Evolutionary conservation across 345 rosid species (phyloP).

Genomic region (Gossypium sturtianum): DNA sequence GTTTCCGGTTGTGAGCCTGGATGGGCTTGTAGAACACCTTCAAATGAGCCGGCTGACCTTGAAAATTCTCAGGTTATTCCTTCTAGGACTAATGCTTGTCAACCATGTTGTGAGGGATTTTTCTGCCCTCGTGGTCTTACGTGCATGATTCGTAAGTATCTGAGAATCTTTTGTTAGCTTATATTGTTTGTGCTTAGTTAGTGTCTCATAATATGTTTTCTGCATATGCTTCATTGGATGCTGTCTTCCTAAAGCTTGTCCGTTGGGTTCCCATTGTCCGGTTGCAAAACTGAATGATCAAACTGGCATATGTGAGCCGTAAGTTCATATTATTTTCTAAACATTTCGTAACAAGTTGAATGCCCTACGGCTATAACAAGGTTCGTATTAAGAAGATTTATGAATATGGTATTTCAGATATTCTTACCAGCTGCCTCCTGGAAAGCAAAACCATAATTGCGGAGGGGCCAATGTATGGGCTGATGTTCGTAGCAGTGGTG

Average conservation of each 20-base stretch:
- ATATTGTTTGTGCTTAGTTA: neutral
- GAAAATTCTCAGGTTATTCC: slow-evolving; percentile 53
- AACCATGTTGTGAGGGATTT: slow-evolving; percentile 86
- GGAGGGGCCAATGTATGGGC: slow-evolving; percentile 98
- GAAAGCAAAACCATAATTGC: slow-evolving; percentile 66
- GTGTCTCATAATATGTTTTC: neutral
- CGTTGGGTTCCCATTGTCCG: slow-evolving; percentile 63
- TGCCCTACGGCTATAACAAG: neutral
- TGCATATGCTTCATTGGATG: neutral
- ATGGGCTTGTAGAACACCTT: slow-evolving; percentile 73
- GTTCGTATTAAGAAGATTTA: neutral
- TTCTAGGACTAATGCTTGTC: slow-evolving; percentile 49
- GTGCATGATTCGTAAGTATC: slow-evolving; percentile 88
- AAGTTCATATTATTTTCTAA: slow-evolving; percentile 22
- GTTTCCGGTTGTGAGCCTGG: slow-evolving; percentile 94
- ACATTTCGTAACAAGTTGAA: slow-evolving; percentile 1
- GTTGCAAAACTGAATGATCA: slow-evolving; percentile 38
- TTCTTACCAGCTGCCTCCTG: slow-evolving; percentile 73
- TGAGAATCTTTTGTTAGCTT: neutral
- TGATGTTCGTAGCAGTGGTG: slow-evolving; percentile 53
- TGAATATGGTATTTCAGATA: slow-evolving; percentile 46
- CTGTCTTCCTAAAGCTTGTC: slow-evolving; percentile 51
- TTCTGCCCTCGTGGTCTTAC: slow-evolving; percentile 91
- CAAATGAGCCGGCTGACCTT: slow-evolving; percentile 40
- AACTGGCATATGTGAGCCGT: slow-evolving; percentile 69